Conservation (phyloP, 225 moss, liverwort and hornwort genomes). For the Sphagnum contortum region DNA sequence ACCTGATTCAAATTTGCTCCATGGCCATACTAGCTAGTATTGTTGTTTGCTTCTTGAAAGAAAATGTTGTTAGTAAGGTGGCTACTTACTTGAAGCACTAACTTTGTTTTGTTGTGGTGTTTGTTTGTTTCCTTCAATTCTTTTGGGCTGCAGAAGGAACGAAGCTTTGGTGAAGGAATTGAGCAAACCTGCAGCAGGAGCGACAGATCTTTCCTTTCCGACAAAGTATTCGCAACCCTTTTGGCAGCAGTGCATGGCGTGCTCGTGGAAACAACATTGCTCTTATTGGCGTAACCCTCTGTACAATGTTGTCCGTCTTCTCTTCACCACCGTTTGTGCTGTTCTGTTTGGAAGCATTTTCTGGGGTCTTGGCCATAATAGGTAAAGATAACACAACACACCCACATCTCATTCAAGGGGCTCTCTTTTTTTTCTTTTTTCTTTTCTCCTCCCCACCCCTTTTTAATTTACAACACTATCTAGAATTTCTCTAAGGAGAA, state of each 20-base stretch:
- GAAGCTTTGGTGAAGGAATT: conserved; percentile 37
- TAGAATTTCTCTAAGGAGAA: too few relatives aligned
- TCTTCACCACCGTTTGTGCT: conserved; percentile 43
- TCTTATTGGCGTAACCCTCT: conserved; percentile 54
- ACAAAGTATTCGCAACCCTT: conserved; percentile 47
- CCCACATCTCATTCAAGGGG: too few relatives aligned
- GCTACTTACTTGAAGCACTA: too few relatives aligned
- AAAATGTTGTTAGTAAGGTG: too few relatives aligned
- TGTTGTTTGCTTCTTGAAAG: too few relatives aligned
- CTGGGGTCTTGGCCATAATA: conserved; percentile 36
- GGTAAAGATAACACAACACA: conserved; percentile 8
- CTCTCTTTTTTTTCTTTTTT: too few relatives aligned
- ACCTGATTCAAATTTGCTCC: too few relatives aligned
- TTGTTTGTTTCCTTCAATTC: too few relatives aligned
- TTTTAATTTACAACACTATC: too few relatives aligned
- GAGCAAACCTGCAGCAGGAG: conserved; percentile 28
- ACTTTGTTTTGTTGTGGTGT: too few relatives aligned
- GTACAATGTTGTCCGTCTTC: conserved; percentile 50
- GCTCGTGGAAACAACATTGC: conserved; percentile 43
- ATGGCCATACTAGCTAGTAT: too few relatives aligned
- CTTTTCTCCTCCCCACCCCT: too few relatives aligned
- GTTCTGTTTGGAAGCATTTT: conserved; percentile 48
- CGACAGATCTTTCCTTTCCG: conserved; percentile 43
- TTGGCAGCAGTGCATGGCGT: conserved; percentile 31
- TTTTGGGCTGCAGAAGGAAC: conserved; percentile 18